phyloP scores from a whole-genome alignment of 805 yeast species.

The Zygosaccharomyces rouxii region DNA sequence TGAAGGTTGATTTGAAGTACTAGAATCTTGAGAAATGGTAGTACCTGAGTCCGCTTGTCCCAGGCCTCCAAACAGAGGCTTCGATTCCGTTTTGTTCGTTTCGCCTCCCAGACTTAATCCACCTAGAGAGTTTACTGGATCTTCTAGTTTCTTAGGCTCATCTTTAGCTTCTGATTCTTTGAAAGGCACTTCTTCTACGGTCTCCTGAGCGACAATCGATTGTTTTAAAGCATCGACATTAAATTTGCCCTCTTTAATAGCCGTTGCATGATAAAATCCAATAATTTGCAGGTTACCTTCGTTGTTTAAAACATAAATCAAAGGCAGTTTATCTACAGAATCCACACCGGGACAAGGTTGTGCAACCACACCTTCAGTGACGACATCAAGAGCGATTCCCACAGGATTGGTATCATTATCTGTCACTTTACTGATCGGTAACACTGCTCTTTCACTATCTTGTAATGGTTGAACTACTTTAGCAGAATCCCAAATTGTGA shows the following conservation, averaged over 20 bases:
- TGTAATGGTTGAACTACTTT: constrained; percentile 48
- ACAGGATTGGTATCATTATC: constrained; percentile 67
- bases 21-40: not conserved
- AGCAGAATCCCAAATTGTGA: constrained; percentile 42
- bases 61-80: not conserved
- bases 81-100: not conserved
- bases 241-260: constrained; percentile 39
- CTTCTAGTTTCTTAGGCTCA: not conserved
- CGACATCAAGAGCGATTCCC: constrained; percentile 63
- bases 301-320: constrained; percentile 57
- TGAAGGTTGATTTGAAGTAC: constrained; percentile 9
- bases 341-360: constrained; percentile 60
- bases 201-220: not conserved
- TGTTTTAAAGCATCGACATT: constrained; percentile 16
- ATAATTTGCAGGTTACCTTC: constrained; percentile 60
- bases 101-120: not conserved
- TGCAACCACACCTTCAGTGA: constrained; percentile 40
- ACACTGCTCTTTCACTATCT: constrained; percentile 67
- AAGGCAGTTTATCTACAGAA: constrained; percentile 57
- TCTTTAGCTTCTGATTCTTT: not conserved
- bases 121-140: not conserved
- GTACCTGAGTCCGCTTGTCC: not conserved
- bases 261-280: constrained; percentile 57
- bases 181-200: not conserved
- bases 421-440: constrained; percentile 64